Evolutionary conservation across 2,329 filamentous ascomycete genomes (phyloP).

Genomic region (Pestalotiopsis sp.): DNA sequence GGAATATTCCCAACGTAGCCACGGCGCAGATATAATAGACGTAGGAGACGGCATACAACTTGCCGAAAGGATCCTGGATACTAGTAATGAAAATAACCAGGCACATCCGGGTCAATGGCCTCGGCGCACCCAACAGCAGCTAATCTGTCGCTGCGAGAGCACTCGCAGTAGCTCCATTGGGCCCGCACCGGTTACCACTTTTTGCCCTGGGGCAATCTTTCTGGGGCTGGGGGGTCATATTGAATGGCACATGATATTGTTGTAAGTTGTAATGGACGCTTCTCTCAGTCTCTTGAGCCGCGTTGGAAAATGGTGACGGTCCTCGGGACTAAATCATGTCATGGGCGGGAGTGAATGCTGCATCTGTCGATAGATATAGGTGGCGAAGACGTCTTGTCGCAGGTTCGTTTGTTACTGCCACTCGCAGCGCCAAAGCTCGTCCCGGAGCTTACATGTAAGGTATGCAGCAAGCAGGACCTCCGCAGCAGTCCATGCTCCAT

Average conservation of each 20-base stretch:
- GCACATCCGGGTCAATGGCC: not conserved
- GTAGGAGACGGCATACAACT: not conserved
- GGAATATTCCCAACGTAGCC: not conserved
- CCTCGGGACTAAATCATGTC: not conserved
- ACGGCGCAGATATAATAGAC: not conserved
- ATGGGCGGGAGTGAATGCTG: not conserved
- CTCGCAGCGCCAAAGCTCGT: not conserved
- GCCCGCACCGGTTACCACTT: not conserved
- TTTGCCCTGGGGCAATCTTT: not conserved
- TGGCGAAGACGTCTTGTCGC: not conserved
- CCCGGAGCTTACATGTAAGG: not conserved
- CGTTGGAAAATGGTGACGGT: too few relatives aligned
- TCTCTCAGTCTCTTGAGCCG: too few relatives aligned
- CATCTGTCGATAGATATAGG: not conserved
- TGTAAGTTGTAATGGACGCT: too few relatives aligned
- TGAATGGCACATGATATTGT: too few relatives aligned
- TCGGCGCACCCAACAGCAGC: not conserved
- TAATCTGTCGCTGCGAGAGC: not conserved
- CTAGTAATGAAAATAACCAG: not conserved
- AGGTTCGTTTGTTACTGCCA: not conserved
- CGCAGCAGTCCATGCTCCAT: not conserved
- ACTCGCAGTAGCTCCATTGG: conserved; percentile 5
- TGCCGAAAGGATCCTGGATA: not conserved
- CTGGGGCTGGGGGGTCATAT: not conserved
- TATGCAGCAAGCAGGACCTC: not conserved